Conservation (phyloP, 345 rosid species). For the Pistacia vera region DNA sequence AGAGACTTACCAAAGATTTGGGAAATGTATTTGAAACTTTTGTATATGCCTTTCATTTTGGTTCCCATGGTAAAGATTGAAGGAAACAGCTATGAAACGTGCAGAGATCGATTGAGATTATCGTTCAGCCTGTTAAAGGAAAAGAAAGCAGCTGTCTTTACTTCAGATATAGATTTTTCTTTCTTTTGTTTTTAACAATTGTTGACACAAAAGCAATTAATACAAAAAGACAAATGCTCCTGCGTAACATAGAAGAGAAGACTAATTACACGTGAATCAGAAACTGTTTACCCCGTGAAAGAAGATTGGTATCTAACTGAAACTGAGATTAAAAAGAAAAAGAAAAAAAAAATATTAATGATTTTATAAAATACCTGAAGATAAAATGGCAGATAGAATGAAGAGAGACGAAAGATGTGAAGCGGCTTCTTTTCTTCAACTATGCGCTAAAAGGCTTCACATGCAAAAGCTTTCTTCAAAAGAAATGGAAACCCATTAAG, state of each 20-base stretch:
- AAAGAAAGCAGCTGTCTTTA: slow-evolving; percentile 26
- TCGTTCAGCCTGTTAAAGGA: slow-evolving; percentile 30
- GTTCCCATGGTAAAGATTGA: slow-evolving; percentile 53
- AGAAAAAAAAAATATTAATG: not conserved
- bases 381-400: slow-evolving; percentile 4
- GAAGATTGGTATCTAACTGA: slow-evolving; percentile 38
- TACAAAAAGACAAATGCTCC: slow-evolving; percentile 14
- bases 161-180: not conserved
- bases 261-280: slow-evolving; percentile 33
- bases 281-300: slow-evolving; percentile 35
- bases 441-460: slow-evolving; percentile 11
- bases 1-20: slow-evolving; percentile 72
- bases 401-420: slow-evolving; percentile 22
- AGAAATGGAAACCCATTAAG: slow-evolving; percentile 4
- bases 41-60: slow-evolving; percentile 84
- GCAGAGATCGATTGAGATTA: not conserved
- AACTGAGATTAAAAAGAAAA: slow-evolving; percentile 5
- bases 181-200: not conserved
- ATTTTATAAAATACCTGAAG: slow-evolving; percentile 18
- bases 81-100: slow-evolving; percentile 15
- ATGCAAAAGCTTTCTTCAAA: slow-evolving; percentile 1
- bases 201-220: slow-evolving; percentile 4
- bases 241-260: slow-evolving; percentile 28
- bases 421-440: slow-evolving; percentile 7
- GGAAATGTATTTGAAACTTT: slow-evolving; percentile 83